Percentiles rank a stretch among this genome's conserved stretches.
Evolutionary conservation across 2,329 filamentous ascomycete genomes (phyloP).

Genomic region (Monosporascus sp.): DNA sequence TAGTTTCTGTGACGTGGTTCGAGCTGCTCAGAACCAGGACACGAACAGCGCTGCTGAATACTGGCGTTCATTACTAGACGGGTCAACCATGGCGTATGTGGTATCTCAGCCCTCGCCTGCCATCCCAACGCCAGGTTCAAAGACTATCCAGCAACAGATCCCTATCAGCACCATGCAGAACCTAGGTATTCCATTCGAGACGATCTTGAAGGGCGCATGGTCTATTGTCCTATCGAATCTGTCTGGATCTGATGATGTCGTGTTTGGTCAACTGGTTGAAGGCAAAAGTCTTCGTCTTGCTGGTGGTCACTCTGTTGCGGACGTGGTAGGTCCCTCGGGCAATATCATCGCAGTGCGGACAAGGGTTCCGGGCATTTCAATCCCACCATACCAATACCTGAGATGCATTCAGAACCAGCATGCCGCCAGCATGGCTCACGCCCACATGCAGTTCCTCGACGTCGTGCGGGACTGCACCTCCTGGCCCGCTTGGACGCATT

Average conservation of each 20-base stretch:
- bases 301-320: constrained; percentile 49
- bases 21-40: constrained; percentile 32
- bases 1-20: constrained; percentile 43
- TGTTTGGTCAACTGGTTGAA: constrained; percentile 50
- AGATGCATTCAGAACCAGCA: constrained; percentile 44
- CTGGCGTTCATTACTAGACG: constrained; percentile 40
- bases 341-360: constrained; percentile 46
- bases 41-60: constrained; percentile 35
- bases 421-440: constrained; percentile 39
- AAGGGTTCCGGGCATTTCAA: constrained; percentile 35
- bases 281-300: constrained; percentile 38
- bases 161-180: constrained; percentile 35
- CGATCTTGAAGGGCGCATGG: constrained; percentile 54
- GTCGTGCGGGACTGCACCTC: constrained; percentile 48
- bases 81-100: constrained; percentile 41
- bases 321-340: constrained; percentile 40
- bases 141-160: constrained; percentile 34
- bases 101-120: constrained; percentile 36
- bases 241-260: constrained; percentile 42
- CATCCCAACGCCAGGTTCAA: constrained; percentile 31
- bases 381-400: constrained; percentile 44
- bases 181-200: constrained; percentile 43
- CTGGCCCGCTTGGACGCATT: constrained; percentile 48
- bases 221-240: constrained; percentile 47
- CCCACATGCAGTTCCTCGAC: constrained; percentile 45